Conservation (phyloP, 345 rosid genomes). For the Eutrema japonicum region DNA sequence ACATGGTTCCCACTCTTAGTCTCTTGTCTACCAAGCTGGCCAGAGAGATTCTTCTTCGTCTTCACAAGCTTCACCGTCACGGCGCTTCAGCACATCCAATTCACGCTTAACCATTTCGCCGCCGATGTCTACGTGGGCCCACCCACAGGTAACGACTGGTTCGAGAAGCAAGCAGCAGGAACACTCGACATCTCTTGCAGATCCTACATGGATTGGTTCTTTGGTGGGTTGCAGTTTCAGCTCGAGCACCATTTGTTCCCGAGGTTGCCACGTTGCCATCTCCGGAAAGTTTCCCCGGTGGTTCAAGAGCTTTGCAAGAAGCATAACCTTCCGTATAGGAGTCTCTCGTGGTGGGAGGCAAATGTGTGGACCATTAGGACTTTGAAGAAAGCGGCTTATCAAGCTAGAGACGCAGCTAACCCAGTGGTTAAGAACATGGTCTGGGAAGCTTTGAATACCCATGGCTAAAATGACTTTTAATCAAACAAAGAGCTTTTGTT, state of each 20-base stretch:
- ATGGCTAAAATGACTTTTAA: constrained; percentile 26
- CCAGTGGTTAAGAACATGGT: constrained; percentile 45
- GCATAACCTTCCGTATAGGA: constrained; percentile 83
- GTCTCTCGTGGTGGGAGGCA: constrained; percentile 77
- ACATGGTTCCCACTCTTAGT: constrained; percentile 92
- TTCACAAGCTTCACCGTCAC: constrained; percentile 69
- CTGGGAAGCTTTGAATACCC: constrained; percentile 48
- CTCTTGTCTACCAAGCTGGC: constrained; percentile 77
- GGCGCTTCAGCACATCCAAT: constrained; percentile 80
- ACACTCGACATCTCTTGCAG: constrained; percentile 77
- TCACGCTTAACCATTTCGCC: constrained; percentile 86
- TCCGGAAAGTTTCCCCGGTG: constrained; percentile 73
- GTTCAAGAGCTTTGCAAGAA: constrained; percentile 88
- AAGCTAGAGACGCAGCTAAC: constrained; percentile 71
- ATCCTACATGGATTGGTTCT: constrained; percentile 92
- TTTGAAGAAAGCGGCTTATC: constrained; percentile 74
- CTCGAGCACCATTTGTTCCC: constrained; percentile 97
- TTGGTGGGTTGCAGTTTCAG: constrained; percentile 97
- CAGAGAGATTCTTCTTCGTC: constrained; percentile 74
- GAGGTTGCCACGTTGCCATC: constrained; percentile 79
- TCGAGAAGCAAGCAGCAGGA: constrained; percentile 88
- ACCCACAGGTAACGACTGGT: constrained; percentile 84
- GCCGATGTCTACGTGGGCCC: constrained; percentile 78
- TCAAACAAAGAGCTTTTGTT: constrained; percentile 17
- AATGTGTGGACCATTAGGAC: constrained; percentile 64